Base-by-base conservation (phyloP, 345 rosid species). In the Chamaenerion angustifolium region DNA sequence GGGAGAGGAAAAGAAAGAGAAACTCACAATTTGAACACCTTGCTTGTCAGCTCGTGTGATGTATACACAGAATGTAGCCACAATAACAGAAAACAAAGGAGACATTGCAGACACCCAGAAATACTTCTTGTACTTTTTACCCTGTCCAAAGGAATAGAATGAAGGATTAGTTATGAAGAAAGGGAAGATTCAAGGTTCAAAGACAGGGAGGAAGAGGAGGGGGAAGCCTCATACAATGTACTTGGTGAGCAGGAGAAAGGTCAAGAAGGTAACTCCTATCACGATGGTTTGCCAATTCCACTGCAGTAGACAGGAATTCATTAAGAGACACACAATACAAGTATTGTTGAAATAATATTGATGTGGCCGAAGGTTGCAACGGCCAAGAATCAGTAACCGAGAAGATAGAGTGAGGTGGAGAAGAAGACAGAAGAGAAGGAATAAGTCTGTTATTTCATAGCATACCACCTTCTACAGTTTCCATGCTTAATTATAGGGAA, bases 261-360 rank as follows among this genome's bases (percentile, higher is more conserved):
- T 48, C 41, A 71, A 67, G 52, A 71, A 71, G 58, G 61, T 35
- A 40, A 51, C 19, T 4, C 76, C 76, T 48, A 64, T 43, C 12
- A 64, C 59, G 0, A 60, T 64, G 47, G 69, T 71, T 57, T 71
- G 69, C 76, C 69, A 71, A 49, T 62, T 53, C 76, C 76, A 71
- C 69, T 71, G 72, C 50, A 23, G 4, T 21, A 21, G 25, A 21
- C n/a, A 44, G 16, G 47, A 12, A 13, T 13, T 2, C 10, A 16
- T 2, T 16, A 44, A 44, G 47, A 44, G 47, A 12, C 10, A 44
- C 13, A 13, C 2, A 44, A 8, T 49, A 11, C 40, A 49, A 49
- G 15, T 3, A 31, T 0, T 23, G 2, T 23, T 23, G 2, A 23
- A 23, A 23, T 23, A 23, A 23, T 5, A 23, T 5, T n/a, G n/a